Percentiles rank a stretch among this genome's conserved stretches.
phyloP scores from a whole-genome alignment of 2,329 filamentous ascomycete species.

The Phoma herbarum region DNA sequence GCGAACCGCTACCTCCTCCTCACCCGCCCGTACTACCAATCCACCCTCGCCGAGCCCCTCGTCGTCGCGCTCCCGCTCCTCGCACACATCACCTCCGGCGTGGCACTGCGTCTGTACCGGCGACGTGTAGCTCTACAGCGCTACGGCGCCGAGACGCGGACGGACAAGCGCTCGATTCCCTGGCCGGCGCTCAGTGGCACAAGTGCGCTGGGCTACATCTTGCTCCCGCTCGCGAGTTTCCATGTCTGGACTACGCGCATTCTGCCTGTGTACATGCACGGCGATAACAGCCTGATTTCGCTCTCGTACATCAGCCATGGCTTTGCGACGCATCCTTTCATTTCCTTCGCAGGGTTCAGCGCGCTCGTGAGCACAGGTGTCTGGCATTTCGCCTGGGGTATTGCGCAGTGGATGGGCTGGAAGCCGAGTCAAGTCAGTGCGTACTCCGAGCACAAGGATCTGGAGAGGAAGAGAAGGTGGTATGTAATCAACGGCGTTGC shows the following conservation, averaged over 20 bases:
- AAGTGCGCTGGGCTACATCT: constrained; percentile 74
- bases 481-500: constrained; percentile 74
- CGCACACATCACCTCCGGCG: constrained; percentile 78
- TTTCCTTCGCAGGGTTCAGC: constrained; percentile 74
- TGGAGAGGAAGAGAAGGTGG: constrained; percentile 71
- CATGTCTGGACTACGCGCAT: constrained; percentile 81
- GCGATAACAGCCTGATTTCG: constrained; percentile 85
- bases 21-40: constrained; percentile 91
- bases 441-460: constrained; percentile 59
- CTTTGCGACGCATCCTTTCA: constrained; percentile 73
- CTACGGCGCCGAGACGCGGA: constrained; percentile 74
- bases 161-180: constrained; percentile 58
- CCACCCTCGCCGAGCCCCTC: constrained; percentile 75
- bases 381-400: constrained; percentile 85
- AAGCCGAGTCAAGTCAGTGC: constrained; percentile 65
- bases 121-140: constrained; percentile 74
- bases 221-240: constrained; percentile 70
- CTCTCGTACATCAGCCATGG: constrained; percentile 86
- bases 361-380: constrained; percentile 72
- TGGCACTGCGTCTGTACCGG: constrained; percentile 79
- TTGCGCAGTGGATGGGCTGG: constrained; percentile 79
- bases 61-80: constrained; percentile 78
- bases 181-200: constrained; percentile 80
- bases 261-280: constrained; percentile 78
- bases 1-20: constrained; percentile 89